These are phyloP conservation scores for Mycena kentingensis DNA, from an alignment of 768 basidiomycete genomes.

Conservation along the genomic window DNA sequence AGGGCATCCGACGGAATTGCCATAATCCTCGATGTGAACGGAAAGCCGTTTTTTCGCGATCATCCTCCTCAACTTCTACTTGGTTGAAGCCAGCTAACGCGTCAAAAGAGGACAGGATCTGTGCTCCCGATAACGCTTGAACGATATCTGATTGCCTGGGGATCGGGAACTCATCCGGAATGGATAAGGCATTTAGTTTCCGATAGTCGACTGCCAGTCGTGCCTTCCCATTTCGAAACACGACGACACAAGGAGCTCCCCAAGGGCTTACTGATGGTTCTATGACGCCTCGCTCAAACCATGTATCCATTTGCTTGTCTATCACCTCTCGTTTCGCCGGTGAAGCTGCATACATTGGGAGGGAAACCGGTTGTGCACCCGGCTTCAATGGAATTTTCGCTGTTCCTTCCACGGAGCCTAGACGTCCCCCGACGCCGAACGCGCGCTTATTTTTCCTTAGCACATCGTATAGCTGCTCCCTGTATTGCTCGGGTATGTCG, in stretches of 20 bases:
- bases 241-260: too few relatives aligned
- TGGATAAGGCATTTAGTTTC: constrained; percentile 25
- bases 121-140: constrained; percentile 30
- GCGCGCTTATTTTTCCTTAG: constrained; percentile 9
- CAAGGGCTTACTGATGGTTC: too few relatives aligned
- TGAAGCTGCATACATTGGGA: too few relatives aligned
- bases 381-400: constrained; percentile 17
- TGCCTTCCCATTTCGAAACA: too few relatives aligned
- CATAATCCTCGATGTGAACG: constrained; percentile 30
- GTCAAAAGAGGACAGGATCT: too few relatives aligned
- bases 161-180: constrained; percentile 21
- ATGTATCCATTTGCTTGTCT: too few relatives aligned
- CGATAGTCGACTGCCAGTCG: constrained; percentile 19
- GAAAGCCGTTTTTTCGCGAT: constrained; percentile 34
- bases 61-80: too few relatives aligned
- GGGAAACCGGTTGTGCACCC: constrained; percentile 21
- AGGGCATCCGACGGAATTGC: too few relatives aligned
- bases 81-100: constrained; percentile 26
- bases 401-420: too few relatives aligned
- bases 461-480: constrained; percentile 13
- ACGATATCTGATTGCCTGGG: constrained; percentile 29
- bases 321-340: too few relatives aligned
- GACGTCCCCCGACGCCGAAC: constrained; percentile 26
- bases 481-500: too few relatives aligned
- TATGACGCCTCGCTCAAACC: too few relatives aligned